Percentiles rank a stretch among this genome's conserved stretches.
These are phyloP conservation scores for Haematococcus lacustris DNA, from an alignment of 139 green algal genomes.

Conservation along the genomic window DNA sequence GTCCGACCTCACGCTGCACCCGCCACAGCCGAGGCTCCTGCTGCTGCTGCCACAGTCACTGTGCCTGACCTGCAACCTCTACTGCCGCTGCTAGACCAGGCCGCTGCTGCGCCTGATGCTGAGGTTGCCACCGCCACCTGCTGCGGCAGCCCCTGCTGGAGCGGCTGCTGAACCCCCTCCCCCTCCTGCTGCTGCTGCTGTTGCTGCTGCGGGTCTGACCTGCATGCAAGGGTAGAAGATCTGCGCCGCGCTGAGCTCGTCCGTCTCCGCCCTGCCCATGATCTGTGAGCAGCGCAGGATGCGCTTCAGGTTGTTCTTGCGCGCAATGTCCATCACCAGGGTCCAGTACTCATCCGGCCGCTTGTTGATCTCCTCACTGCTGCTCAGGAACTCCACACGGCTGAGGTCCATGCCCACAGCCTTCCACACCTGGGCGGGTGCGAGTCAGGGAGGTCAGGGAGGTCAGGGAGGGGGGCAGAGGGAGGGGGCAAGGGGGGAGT, in stretches of 20 bases:
- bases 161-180: too few relatives aligned
- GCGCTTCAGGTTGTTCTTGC: constrained; percentile 81
- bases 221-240: constrained; percentile 99
- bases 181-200: too few relatives aligned
- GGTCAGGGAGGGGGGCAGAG: too few relatives aligned
- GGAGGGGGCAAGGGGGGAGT: too few relatives aligned
- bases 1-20: too few relatives aligned
- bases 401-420: constrained; percentile 93
- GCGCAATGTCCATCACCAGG: constrained; percentile 85
- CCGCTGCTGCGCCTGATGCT: too few relatives aligned
- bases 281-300: constrained; percentile 87
- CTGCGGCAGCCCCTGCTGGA: too few relatives aligned
- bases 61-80: too few relatives aligned
- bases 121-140: background rate
- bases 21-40: too few relatives aligned
- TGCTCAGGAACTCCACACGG: constrained; percentile 76
- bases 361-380: constrained; percentile 69
- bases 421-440: constrained; percentile 87
- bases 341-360: constrained; percentile 80
- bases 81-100: background rate
- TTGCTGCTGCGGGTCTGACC: too few relatives aligned
- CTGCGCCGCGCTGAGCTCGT: constrained; percentile 90
- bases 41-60: too few relatives aligned
- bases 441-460: too few relatives aligned
- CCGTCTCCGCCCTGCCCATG: constrained; percentile 92